phyloP scores from a whole-genome alignment of 2,329 filamentous ascomycete genomes.

The Cordyceps pruinosa region DNA sequence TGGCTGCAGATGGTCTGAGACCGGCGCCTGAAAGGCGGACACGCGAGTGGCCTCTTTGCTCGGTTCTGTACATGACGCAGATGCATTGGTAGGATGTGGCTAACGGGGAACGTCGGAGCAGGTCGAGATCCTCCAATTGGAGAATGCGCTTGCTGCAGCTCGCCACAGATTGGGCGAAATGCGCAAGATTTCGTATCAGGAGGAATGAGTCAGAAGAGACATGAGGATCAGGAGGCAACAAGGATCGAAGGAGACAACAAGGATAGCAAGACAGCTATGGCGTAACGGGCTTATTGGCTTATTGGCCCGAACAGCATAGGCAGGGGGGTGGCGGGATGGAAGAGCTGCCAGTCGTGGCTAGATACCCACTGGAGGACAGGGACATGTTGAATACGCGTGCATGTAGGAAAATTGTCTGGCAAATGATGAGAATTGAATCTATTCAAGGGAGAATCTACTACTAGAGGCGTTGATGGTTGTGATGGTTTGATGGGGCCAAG shows the following conservation, averaged over 20 bases:
- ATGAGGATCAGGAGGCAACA: background rate
- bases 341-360: background rate
- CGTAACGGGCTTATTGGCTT: background rate
- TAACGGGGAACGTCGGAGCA: constrained; percentile 29
- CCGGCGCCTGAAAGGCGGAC: background rate
- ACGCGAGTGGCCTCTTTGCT: background rate
- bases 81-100: background rate
- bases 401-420: background rate
- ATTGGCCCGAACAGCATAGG: background rate
- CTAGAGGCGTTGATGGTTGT: background rate
- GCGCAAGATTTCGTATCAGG: constrained; percentile 92
- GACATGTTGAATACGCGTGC: background rate
- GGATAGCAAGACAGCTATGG: background rate
- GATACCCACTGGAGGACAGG: background rate
- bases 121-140: constrained; percentile 95
- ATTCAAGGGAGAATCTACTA: background rate
- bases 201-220: constrained; percentile 45
- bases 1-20: background rate
- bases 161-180: constrained; percentile 87
- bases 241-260: background rate
- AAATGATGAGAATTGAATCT: background rate
- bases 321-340: background rate
- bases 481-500: no score
- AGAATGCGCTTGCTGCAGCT: constrained; percentile 76
- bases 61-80: background rate